phyloP scores from a whole-genome alignment of 805 yeast genomes.

The Candida wancherniae region DNA sequence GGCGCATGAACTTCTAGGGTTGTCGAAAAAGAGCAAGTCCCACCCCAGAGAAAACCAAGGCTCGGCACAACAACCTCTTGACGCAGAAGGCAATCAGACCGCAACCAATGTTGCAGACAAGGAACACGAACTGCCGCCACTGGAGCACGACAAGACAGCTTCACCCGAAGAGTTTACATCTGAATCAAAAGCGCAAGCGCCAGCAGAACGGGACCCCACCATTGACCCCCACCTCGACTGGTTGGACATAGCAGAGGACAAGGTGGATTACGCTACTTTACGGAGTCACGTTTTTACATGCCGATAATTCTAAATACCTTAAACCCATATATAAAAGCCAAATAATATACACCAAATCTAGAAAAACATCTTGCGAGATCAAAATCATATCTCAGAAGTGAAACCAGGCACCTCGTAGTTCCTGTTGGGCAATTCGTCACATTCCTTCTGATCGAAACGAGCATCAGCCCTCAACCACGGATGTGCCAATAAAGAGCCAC shows the following conservation, averaged over 20 bases:
- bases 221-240: slow-evolving; percentile 9
- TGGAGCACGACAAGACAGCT: no score
- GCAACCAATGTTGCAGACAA: no score
- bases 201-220: slow-evolving; percentile 1
- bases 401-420: slow-evolving; percentile 29
- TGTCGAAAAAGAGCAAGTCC: no score
- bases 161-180: no score
- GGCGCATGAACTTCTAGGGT: slow-evolving; percentile 32
- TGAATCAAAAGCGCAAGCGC: background rate
- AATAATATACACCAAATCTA: slow-evolving; percentile 2
- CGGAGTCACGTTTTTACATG: slow-evolving; percentile 12
- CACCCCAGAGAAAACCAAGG: no score
- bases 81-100: no score
- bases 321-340: slow-evolving; percentile 5
- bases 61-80: no score
- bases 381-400: slow-evolving; percentile 22
- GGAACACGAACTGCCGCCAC: no score
- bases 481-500: slow-evolving; percentile 49
- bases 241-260: slow-evolving; percentile 9
- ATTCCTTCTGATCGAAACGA: slow-evolving; percentile 12
- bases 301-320: slow-evolving; percentile 9
- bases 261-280: slow-evolving; percentile 11
- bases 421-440: slow-evolving; percentile 21
- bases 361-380: slow-evolving; percentile 1
- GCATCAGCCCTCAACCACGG: slow-evolving; percentile 39